Evolutionary conservation across 1,284 basidiomycete species (phyloP), one percentile per base, ranked within the genome.

Genomic region (Retiboletus flavoniger): DNA sequence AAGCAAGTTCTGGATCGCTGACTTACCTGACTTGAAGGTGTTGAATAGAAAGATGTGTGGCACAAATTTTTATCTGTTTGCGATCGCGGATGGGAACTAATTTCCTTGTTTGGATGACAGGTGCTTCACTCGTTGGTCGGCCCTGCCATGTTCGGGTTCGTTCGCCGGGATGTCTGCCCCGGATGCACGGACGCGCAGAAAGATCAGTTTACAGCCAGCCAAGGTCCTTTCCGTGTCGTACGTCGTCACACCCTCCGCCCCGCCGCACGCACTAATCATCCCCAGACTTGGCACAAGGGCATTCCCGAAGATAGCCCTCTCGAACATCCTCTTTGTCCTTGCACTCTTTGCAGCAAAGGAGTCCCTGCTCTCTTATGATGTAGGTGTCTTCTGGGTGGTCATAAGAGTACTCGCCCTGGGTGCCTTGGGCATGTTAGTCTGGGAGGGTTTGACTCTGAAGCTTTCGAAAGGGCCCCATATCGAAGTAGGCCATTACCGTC

Each of bases 351-450:
- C 80, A 3, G 76, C 79, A 39, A 88, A 86, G 69, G 84, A 84
- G 61, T 82, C 81, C 73, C 68, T 89, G 3, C 71, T 90, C 45
- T 74, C 79, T 21, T 77, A 78, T 46, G 83, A 88, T 68, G 78
- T 85, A 19, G 85, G 85, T 11, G 79, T 86, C 7, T 85, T 89
- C 64, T 89, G 87, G 89, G 74, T 87, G 19, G 74, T 85, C 29
- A 84, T 89, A 72, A 74, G 87, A 57, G 76, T 87, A 41, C 73
- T 90, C 49, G 85, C 84, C 4, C 82, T 82, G 60, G 84, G 81
- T 32, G 85, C 79, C 21, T 63, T 88, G 47, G 82, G 80, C 19
- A 77, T 81, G 42, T 57, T 87, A 32, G 68, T 80, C 14, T 83
- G 85, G 82, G 82, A 84, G 57, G 76, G 69, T 2, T 59, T 75